Evolutionary conservation across 345 rosid genomes (phyloP), one percentile per base, ranked within the genome.

Genomic region (Alliaria petiolata): DNA sequence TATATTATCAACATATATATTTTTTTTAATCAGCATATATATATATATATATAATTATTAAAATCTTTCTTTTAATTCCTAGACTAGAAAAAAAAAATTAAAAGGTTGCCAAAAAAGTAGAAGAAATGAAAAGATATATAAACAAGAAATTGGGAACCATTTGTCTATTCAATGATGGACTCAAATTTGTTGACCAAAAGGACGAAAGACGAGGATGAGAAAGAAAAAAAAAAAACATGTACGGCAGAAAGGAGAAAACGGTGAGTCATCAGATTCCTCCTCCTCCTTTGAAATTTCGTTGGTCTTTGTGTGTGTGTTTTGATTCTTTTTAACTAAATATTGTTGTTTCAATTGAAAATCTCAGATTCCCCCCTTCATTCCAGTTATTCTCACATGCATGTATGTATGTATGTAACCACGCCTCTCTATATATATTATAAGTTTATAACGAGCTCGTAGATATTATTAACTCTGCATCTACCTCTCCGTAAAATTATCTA

Each of bases 181-280:
- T 43, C 9, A 54, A 19, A 4, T 30, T 14, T 8, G 3, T 44
- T 46, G 44, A 47, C 72, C 36, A 74, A 49, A 74, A 57, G 62
- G 31, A 36, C 51, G 33, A 75, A 20, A 62, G 61, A 56, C 25
- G 50, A 74, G 74, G 60, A 69, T 62, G 75, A 59, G 57, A 46
- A 13, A n/a, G n/a, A n/a, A n/a, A n/a, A 34, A 35, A 38, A 34
- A 33, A 16, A 55, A 4, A 73, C 14, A 34, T 63, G 74, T 75
- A 72, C 79, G 76, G 79, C 63, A 71, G 77, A 52, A 12, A 10
- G 38, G 54, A 30, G 22, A 30, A 64, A 44, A 38, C 26, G 76
- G 76, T 67, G 82, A 75, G 51, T 68, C 70, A 35, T 52, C 71
- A 43, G 72, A 76, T 62, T 72, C 75, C 72, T 71, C 63, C n/a